phyloP scores from a whole-genome alignment of 2,329 filamentous ascomycete genomes.

The Pleurostoma richardsiae region DNA sequence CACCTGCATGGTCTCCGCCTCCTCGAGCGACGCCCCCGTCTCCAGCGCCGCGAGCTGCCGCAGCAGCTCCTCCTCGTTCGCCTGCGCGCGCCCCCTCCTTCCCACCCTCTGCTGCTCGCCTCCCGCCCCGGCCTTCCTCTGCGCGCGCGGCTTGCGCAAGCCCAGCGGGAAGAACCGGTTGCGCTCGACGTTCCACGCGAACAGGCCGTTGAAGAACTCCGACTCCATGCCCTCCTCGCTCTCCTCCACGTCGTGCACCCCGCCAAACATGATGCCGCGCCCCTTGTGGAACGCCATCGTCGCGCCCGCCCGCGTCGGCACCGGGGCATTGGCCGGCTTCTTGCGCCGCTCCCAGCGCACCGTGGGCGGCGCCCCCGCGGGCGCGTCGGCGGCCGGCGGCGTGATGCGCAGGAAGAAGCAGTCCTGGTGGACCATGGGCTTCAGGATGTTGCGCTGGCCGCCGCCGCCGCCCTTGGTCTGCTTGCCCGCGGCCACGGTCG shows the following conservation, averaged over 20 bases:
- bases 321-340: slow-evolving; percentile 83
- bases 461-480: slow-evolving; percentile 57
- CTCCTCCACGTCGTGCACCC: slow-evolving; percentile 88
- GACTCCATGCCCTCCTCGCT: slow-evolving; percentile 94
- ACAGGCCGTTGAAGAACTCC: slow-evolving; percentile 91
- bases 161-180: slow-evolving; percentile 88
- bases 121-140: slow-evolving; percentile 48
- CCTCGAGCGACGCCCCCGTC: slow-evolving; percentile 61
- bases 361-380: slow-evolving; percentile 59
- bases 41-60: slow-evolving; percentile 82
- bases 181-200: slow-evolving; percentile 90
- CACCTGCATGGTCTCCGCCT: slow-evolving; percentile 42
- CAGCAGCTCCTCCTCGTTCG: slow-evolving; percentile 86
- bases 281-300: slow-evolving; percentile 96
- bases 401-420: slow-evolving; percentile 87
- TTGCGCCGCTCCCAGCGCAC: slow-evolving; percentile 92
- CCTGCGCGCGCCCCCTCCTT: slow-evolving; percentile 71
- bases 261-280: slow-evolving; percentile 87
- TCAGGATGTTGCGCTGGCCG: slow-evolving; percentile 67
- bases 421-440: slow-evolving; percentile 89
- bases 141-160: slow-evolving; percentile 67
- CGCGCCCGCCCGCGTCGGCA: slow-evolving; percentile 76
- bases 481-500: slow-evolving; percentile 55
- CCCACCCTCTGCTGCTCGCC: slow-evolving; percentile 47
- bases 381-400: slow-evolving; percentile 63